Percentiles rank a stretch among this genome's conserved stretches.
These are phyloP conservation scores for Neonectria neomacrospora DNA, from an alignment of 2,329 filamentous ascomycete species.

Conservation along the genomic window DNA sequence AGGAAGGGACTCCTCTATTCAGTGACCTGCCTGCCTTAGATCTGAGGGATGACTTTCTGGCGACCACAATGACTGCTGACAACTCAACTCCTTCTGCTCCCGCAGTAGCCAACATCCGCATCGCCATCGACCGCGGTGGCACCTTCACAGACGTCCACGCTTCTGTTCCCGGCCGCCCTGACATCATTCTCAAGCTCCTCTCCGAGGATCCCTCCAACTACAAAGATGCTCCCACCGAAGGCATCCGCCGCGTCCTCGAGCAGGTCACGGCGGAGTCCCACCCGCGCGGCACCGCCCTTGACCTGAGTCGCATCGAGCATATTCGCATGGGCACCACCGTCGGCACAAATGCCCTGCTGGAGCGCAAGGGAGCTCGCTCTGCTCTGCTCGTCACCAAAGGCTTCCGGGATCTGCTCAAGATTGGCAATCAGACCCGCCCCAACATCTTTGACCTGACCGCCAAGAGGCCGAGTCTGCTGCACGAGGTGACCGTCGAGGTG, in stretches of 20 bases:
- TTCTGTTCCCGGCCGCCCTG: slow-evolving; percentile 71
- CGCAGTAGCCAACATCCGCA: slow-evolving; percentile 39
- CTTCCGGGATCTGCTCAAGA: slow-evolving; percentile 79
- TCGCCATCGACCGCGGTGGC: slow-evolving; percentile 51
- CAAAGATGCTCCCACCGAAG: slow-evolving; percentile 78
- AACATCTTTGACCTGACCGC: slow-evolving; percentile 94
- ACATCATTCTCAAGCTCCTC: slow-evolving; percentile 76
- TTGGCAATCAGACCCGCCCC: slow-evolving; percentile 90
- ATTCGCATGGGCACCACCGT: slow-evolving; percentile 83
- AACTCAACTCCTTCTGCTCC: slow-evolving; percentile 10
- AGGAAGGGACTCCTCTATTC: background rate
- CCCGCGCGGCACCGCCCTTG: slow-evolving; percentile 47
- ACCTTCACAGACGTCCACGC: slow-evolving; percentile 80
- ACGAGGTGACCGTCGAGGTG: slow-evolving; percentile 84
- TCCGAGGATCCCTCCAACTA: slow-evolving; percentile 79
- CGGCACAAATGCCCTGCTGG: slow-evolving; percentile 77
- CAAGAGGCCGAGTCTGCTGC: slow-evolving; percentile 84
- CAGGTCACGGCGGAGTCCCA: slow-evolving; percentile 45
- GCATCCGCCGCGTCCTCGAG: slow-evolving; percentile 64
- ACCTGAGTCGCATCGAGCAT: slow-evolving; percentile 60
- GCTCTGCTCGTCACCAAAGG: slow-evolving; percentile 77
- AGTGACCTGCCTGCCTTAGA: background rate
- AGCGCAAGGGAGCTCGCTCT: slow-evolving; percentile 76
- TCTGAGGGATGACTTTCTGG: background rate
- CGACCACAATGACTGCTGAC: slow-evolving; percentile 18